Evolutionary conservation across 306 rosid genomes (phyloP).

Genomic region (Trifolium repens): DNA sequence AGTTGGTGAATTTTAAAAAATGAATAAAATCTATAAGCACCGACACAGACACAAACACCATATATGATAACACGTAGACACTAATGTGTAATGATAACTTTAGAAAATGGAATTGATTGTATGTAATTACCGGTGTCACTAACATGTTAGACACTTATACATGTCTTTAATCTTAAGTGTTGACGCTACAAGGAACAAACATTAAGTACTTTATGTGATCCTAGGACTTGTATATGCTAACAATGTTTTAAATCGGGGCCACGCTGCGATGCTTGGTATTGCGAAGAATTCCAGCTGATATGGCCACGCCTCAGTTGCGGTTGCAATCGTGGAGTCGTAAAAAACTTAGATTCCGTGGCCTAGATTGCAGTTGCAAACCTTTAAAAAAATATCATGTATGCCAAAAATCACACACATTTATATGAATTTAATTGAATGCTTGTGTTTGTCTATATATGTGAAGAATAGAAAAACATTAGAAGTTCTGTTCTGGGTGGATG

Average conservation of each 20-base stretch:
- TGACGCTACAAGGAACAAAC: not conserved
- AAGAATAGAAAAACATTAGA: no score
- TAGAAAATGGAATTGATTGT: not conserved
- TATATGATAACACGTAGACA: not conserved
- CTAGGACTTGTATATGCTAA: not conserved
- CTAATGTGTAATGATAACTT: not conserved
- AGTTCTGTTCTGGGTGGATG: not conserved
- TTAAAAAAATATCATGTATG: not conserved
- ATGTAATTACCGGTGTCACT: not conserved
- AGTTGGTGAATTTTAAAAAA: not conserved
- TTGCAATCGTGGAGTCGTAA: not conserved
- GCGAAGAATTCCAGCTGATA: not conserved
- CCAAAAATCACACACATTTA: not conserved
- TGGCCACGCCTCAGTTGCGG: not conserved
- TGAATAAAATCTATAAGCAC: not conserved
- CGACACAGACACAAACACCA: not conserved
- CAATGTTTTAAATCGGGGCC: not conserved
- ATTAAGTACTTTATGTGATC: slow-evolving; percentile 13
- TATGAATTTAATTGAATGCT: no score
- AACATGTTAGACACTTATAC: not conserved
- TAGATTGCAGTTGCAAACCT: not conserved
- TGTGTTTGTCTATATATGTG: no score
- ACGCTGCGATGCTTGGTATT: not conserved
- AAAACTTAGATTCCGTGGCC: not conserved
- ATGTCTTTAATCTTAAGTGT: not conserved